phyloP scores from a whole-genome alignment of 768 basidiomycete genomes.

The Agaricus sinodeliciosus region DNA sequence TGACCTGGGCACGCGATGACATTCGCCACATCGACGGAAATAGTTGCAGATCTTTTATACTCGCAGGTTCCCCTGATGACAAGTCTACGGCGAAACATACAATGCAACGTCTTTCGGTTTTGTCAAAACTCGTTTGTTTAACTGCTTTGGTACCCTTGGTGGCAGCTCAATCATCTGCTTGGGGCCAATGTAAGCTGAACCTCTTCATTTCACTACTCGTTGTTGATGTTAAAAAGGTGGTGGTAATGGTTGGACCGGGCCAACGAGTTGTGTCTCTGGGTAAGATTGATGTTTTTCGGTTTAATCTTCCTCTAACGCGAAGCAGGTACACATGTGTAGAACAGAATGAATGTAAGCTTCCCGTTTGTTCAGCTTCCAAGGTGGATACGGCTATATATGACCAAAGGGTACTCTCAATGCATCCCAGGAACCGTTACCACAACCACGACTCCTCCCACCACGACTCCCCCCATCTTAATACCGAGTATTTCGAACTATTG shows the following conservation, averaged over 20 bases:
- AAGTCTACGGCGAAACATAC: background rate
- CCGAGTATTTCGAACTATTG: slow-evolving; percentile 32
- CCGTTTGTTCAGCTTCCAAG: background rate
- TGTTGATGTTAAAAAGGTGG: slow-evolving; percentile 14
- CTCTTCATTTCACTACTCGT: background rate
- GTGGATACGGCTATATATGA: background rate
- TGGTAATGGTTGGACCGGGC: slow-evolving; percentile 32
- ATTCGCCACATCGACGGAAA: background rate
- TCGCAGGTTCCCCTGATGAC: background rate
- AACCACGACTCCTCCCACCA: background rate
- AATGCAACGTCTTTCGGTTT: slow-evolving; percentile 13
- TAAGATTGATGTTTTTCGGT: slow-evolving; percentile 12
- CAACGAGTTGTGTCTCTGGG: slow-evolving; percentile 35
- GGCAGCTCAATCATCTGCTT: slow-evolving; percentile 15
- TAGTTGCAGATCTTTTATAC: background rate
- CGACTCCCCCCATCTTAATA: background rate
- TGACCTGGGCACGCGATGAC: background rate
- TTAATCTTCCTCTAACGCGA: background rate
- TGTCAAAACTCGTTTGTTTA: slow-evolving; percentile 9
- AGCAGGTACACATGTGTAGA: slow-evolving; percentile 16
- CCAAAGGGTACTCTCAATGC: slow-evolving; percentile 36
- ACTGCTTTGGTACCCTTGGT: slow-evolving; percentile 12
- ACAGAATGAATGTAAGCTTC: slow-evolving; percentile 22
- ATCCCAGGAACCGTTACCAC: slow-evolving; percentile 19
- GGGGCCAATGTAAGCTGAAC: slow-evolving; percentile 18